Conservation (phyloP, 768 basidiomycete genomes). For the Dioszegia crocea region DNA sequence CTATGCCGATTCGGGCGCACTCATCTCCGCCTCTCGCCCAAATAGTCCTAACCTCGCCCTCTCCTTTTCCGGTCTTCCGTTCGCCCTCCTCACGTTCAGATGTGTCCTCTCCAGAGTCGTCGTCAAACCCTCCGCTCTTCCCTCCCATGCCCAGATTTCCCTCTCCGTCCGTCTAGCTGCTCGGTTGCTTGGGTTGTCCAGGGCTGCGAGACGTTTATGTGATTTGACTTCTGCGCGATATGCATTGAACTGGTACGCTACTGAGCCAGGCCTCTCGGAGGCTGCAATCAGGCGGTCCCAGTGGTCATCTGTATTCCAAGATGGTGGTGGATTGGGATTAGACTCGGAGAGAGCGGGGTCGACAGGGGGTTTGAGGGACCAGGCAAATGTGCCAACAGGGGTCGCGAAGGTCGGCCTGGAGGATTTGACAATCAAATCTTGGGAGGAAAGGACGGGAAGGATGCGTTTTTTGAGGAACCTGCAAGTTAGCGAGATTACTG, state of each 20-base stretch:
- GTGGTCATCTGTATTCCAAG: constrained; percentile 12
- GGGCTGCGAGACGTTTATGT: constrained; percentile 4
- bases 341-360: too few species aligned
- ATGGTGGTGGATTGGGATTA: neutral
- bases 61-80: constrained; percentile 29
- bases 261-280: constrained; percentile 7
- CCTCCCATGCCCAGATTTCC: constrained; percentile 32
- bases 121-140: constrained; percentile 20
- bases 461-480: constrained; percentile 34
- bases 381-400: neutral
- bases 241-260: constrained; percentile 7
- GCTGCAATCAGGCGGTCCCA: constrained; percentile 22
- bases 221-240: neutral
- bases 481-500: neutral
- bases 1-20: neutral
- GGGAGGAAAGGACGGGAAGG: constrained; percentile 25
- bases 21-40: neutral
- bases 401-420: constrained; percentile 10
- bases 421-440: constrained; percentile 29
- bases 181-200: constrained; percentile 10
- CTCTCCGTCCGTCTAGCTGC: constrained; percentile 23
- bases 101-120: constrained; percentile 28
- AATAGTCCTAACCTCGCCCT: constrained; percentile 1
- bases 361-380: neutral
- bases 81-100: constrained; percentile 31